A percentile compares a stretch with the other conserved stretches of the same genome.
These are phyloP conservation scores for Grosmannia clavigera DNA, from an alignment of 2,329 filamentous ascomycete genomes.

Conservation along the genomic window DNA sequence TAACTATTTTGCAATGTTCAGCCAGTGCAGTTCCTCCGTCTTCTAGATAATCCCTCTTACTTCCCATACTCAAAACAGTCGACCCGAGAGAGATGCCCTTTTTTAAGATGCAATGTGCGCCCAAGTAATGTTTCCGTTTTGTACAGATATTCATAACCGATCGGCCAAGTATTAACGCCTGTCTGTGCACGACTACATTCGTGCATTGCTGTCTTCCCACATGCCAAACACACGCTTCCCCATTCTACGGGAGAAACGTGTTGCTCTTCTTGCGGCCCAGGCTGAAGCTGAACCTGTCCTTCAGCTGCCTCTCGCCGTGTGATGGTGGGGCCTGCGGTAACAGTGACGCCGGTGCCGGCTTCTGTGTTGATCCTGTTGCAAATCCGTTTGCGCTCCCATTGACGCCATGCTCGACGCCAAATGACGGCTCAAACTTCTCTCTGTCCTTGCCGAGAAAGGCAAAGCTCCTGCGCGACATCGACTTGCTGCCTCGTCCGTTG, in stretches of 20 bases:
- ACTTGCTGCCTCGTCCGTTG: conserved; percentile 62
- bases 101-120: neutral
- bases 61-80: neutral
- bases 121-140: neutral
- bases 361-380: neutral
- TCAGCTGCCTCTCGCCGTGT: neutral
- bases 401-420: conserved; percentile 5
- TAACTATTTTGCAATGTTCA: no score
- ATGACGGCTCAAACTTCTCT: conserved; percentile 1
- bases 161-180: neutral
- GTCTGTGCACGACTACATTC: neutral
- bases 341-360: neutral
- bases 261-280: conserved; percentile 62
- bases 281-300: conserved; percentile 52
- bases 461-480: conserved; percentile 65
- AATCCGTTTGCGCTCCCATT: conserved; percentile 14
- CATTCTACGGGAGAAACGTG: conserved; percentile 23
- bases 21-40: no score
- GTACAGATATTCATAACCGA: neutral
- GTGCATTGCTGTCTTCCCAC: neutral
- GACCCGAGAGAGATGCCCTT: neutral
- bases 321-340: neutral
- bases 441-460: conserved; percentile 44
- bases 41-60: neutral
- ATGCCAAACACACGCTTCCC: neutral